A percentile compares a stretch with the other conserved stretches of the same genome.
phyloP scores from a whole-genome alignment of 2,329 filamentous ascomycete species.

The Verruconis gallopava region DNA sequence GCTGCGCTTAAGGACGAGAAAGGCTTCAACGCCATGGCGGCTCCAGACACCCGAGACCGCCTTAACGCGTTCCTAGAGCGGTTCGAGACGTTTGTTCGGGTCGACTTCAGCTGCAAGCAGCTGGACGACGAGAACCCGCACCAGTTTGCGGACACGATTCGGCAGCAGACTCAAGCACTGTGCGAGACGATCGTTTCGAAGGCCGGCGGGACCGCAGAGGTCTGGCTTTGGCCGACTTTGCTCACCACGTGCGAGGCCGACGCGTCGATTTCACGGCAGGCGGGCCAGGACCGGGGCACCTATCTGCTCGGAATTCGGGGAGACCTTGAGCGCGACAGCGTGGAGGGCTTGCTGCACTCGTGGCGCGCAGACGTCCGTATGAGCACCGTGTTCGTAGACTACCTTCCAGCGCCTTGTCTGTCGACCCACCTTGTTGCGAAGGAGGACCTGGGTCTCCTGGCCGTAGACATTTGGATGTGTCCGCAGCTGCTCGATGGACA shows the following conservation, averaged over 20 bases:
- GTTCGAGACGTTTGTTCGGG: constrained; percentile 2
- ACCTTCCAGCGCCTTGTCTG: constrained; percentile 1
- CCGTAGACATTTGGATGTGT: constrained; percentile 3
- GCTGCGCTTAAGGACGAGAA: background rate
- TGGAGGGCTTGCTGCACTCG: background rate
- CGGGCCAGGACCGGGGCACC: constrained; percentile 7
- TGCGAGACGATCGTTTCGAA: background rate
- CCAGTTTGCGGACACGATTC: background rate
- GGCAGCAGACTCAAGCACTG: background rate
- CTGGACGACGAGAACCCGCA: constrained; percentile 3
- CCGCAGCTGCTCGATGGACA: background rate
- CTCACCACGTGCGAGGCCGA: constrained; percentile 3
- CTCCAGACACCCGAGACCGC: background rate
- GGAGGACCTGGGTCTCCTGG: constrained; percentile 1
- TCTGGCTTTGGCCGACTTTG: constrained; percentile 2
- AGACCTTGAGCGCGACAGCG: background rate
- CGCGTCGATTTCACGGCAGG: constrained; percentile 1
- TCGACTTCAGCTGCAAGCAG: constrained; percentile 8
- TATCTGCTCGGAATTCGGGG: constrained; percentile 2
- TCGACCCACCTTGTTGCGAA: constrained; percentile 1
- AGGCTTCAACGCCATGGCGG: background rate
- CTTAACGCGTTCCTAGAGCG: constrained; percentile 1
- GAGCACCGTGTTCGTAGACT: constrained; percentile 2
- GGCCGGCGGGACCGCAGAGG: background rate
- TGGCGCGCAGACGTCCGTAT: background rate